Conservation (phyloP, 2,329 filamentous ascomycete genomes). For the Dactylellina haptotyla region DNA sequence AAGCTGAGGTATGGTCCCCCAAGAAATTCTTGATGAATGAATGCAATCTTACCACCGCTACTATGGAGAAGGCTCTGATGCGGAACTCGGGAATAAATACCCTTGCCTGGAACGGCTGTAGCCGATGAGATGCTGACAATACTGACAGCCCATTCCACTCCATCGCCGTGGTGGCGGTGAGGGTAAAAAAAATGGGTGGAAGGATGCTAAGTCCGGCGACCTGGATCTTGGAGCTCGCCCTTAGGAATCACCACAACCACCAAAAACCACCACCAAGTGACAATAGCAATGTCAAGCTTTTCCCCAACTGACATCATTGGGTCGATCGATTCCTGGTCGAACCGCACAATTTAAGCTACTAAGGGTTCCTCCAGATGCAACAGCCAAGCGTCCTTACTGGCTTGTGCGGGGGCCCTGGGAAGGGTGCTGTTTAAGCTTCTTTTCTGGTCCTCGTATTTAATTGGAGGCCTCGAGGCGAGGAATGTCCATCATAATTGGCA, state of each 20-base stretch:
- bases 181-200: slow-evolving; percentile 4
- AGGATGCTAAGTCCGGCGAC: slow-evolving; percentile 37
- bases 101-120: slow-evolving; percentile 3
- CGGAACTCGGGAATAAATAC: slow-evolving; percentile 22
- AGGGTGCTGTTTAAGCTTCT: slow-evolving; percentile 52
- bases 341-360: slow-evolving; percentile 9
- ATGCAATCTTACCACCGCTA: neutral
- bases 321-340: slow-evolving; percentile 16
- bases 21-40: neutral
- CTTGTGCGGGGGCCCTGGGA: slow-evolving; percentile 24
- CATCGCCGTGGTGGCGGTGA: neutral
- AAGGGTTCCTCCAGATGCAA: slow-evolving; percentile 44
- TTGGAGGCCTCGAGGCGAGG: slow-evolving; percentile 48
- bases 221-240: slow-evolving; percentile 30
- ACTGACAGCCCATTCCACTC: too few species aligned
- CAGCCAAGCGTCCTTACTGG: slow-evolving; percentile 42
- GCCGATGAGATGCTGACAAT: neutral
- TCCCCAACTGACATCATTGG: slow-evolving; percentile 42
- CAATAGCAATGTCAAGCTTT: slow-evolving; percentile 21
- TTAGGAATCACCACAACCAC: slow-evolving; percentile 52
- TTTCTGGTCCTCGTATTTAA: slow-evolving; percentile 31
- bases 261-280: neutral
- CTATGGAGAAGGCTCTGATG: slow-evolving; percentile 3
- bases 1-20: neutral
- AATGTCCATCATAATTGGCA: slow-evolving; percentile 41